Evolutionary conservation across 73 alveolate species (phyloP), one percentile per base, ranked within the genome.

Genomic region (Tetrahymena malaccensis): DNA sequence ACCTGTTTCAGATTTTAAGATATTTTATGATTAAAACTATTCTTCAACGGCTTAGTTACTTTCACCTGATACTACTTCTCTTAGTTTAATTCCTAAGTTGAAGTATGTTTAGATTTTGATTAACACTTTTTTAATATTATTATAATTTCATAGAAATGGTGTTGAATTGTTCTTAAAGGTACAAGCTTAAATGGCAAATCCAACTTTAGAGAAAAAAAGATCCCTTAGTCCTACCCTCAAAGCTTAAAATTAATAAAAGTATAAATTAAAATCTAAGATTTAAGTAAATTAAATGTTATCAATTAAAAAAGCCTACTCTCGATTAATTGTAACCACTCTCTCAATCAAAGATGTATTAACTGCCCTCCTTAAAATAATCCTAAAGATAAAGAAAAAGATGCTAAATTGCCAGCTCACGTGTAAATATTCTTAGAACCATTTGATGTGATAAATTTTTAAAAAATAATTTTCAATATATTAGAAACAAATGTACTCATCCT

Each of bases 311-410:
- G 97, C 56, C 33, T 95, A 17, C 85, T 56, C 22, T 95, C 95
- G n/a, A 50, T 93, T 25, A 95, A 95, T 95, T 98, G 99, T 84
- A 85, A 33, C 11, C 99, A 98, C 94, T 97, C 98, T 10, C 97
- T 97, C 19, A 98, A 99, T 17, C 98, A 97, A 94, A 70, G 96
- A 19, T 96, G 98, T 85, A 93, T 96, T 43, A 96, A 96, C 85
- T 96, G 98, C 85, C 93, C 96, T 16, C 96, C 98, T 33, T 55
- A 44, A 55, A 95, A 96, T 57, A 93, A 96, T 17, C 96, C 93
- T n/a, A 95, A 95, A 16, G 85, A 93, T 27, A 96, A 43, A 84
- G 97, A 93, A 25, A 95, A 85, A 34, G 37, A 56, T 31, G 95
- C 37, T 15, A 95, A 95, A 35, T 22, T 55, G 25, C 85, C 94